Conservation (phyloP, 176 grass and related monocot species). For the Pharus latifolius region DNA sequence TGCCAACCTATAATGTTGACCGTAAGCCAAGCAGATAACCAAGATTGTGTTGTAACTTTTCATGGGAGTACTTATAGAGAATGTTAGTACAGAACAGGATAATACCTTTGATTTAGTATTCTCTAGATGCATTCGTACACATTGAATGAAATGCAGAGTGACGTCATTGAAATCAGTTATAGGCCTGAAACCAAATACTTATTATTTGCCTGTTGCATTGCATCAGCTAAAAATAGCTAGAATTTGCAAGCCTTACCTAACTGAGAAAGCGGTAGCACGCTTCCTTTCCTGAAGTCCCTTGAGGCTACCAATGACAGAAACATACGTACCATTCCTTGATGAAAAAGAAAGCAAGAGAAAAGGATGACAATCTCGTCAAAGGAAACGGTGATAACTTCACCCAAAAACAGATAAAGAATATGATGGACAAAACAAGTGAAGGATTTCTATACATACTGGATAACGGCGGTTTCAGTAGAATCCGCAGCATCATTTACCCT, state of each 20-base stretch:
- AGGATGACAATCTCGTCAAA: neutral
- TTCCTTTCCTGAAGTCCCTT: slow-evolving; percentile 84
- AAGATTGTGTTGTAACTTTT: neutral
- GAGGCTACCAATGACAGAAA: slow-evolving; percentile 58
- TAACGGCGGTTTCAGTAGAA: slow-evolving; percentile 62
- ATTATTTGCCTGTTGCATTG: neutral
- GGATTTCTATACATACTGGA: slow-evolving; percentile 45
- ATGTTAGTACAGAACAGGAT: neutral
- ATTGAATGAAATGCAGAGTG: slow-evolving; percentile 85
- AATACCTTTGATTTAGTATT: slow-evolving; percentile 73
- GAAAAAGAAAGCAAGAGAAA: neutral
- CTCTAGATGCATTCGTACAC: slow-evolving; percentile 59
- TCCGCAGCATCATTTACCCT: slow-evolving; percentile 86
- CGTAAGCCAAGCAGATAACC: neutral
- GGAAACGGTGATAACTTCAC: neutral
- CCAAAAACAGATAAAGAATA: neutral
- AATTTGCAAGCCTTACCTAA: slow-evolving; percentile 29
- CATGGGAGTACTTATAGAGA: neutral
- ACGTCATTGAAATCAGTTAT: slow-evolving; percentile 71
- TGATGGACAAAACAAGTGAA: neutral
- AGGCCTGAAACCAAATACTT: slow-evolving; percentile 38
- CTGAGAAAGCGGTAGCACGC: slow-evolving; percentile 66
- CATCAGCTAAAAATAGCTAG: neutral
- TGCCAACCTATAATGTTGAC: slow-evolving; percentile 34
- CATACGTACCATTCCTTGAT: slow-evolving; percentile 88